Evolutionary conservation across 805 yeast species (phyloP).

Genomic region (Dipodascopsis tothii): DNA sequence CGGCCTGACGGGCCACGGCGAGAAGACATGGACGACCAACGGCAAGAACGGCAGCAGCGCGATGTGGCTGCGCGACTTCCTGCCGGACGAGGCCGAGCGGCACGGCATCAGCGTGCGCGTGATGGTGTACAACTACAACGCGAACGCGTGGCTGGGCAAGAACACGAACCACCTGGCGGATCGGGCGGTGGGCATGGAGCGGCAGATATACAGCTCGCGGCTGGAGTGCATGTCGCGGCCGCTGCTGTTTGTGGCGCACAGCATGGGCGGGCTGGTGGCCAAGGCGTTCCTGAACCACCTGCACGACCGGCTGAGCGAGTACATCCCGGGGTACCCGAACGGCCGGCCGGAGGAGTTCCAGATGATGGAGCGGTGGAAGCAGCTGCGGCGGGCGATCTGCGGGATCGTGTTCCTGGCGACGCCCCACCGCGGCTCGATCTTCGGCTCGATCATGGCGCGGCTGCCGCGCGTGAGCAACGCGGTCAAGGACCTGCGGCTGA

Average conservation of each 20-base stretch:
- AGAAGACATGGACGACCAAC: slow-evolving; percentile 1
- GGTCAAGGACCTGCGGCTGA: not conserved
- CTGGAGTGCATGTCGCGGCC: not conserved
- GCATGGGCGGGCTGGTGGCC: slow-evolving; percentile 5
- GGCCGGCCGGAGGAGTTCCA: not conserved
- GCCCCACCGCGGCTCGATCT: slow-evolving; percentile 2
- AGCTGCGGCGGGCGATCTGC: slow-evolving; percentile 1
- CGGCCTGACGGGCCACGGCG: slow-evolving; percentile 2
- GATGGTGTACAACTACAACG: slow-evolving; percentile 1
- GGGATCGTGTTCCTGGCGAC: slow-evolving; percentile 3
- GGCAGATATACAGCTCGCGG: not conserved
- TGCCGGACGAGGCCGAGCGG: not conserved
- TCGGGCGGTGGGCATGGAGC: not conserved
- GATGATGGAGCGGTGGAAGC: not conserved
- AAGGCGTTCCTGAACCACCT: not conserved
- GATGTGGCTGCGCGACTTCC: not conserved
- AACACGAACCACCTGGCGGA: slow-evolving; percentile 1
- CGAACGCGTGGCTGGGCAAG: slow-evolving; percentile 5
- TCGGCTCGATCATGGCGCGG: not conserved
- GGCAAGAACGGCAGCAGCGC: not conserved
- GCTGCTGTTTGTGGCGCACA: slow-evolving; percentile 2
- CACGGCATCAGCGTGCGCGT: not conserved
- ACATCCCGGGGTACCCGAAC: not conserved
- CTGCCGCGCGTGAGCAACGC: not conserved
- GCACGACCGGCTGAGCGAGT: not conserved